Percentiles rank a stretch among this genome's conserved stretches.
Conservation (phyloP, 2,329 filamentous ascomycete species). For the Trichoderma lentiforme region DNA sequence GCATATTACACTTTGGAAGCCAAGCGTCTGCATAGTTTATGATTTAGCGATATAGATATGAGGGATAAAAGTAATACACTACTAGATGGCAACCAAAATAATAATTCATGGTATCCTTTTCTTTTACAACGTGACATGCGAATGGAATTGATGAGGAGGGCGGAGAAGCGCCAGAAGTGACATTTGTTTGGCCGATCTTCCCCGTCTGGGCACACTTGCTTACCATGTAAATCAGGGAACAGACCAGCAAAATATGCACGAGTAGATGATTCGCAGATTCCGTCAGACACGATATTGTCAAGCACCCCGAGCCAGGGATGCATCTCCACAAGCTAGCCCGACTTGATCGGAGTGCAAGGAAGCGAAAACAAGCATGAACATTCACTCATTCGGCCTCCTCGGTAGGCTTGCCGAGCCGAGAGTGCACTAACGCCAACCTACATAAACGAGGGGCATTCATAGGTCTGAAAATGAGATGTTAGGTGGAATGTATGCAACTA, state of each 20-base stretch:
- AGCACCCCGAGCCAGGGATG: neutral
- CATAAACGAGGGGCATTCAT: neutral
- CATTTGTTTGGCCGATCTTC: neutral
- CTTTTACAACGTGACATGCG: neutral
- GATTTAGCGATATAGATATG: slow-evolving; percentile 6
- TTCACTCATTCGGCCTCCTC: neutral
- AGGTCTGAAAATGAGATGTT: neutral
- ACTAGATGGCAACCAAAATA: neutral
- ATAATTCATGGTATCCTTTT: neutral
- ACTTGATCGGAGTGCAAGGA: neutral
- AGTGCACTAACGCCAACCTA: neutral
- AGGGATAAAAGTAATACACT: neutral
- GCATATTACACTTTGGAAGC: neutral
- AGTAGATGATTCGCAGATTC: neutral
- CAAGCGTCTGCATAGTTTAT: neutral
- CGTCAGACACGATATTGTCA: neutral
- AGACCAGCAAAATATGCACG: neutral
- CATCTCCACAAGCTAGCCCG: neutral
- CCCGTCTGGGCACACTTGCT: neutral
- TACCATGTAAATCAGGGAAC: neutral
- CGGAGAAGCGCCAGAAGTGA: neutral
- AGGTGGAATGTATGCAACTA: neutral
- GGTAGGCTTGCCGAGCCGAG: neutral
- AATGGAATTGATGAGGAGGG: neutral
- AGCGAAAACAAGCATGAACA: neutral